Evolutionary conservation across 1,284 basidiomycete genomes (phyloP).

Genomic region (Ustilago xerochloae): DNA sequence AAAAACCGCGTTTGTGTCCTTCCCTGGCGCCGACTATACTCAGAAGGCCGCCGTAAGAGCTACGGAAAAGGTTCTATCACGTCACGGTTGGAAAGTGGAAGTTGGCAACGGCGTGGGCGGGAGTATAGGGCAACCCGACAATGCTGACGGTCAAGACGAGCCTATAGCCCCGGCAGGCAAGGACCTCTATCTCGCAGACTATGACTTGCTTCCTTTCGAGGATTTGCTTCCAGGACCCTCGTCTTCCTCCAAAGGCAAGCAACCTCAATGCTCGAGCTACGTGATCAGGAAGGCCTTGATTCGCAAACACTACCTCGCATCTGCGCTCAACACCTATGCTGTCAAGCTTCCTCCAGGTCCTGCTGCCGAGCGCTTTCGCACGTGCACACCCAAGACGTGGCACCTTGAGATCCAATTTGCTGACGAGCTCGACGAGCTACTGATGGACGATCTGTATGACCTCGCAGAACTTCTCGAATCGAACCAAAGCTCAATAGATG

Average conservation of each 20-base stretch:
- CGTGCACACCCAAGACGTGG: constrained; percentile 79
- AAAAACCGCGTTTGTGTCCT: constrained; percentile 48
- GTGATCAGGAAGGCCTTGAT: constrained; percentile 92
- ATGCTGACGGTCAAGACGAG: background rate
- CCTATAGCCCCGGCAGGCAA: constrained; percentile 12
- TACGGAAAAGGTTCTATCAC: constrained; percentile 32
- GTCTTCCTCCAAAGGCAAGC: constrained; percentile 17
- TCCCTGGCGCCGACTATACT: constrained; percentile 65
- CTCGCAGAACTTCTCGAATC: constrained; percentile 74
- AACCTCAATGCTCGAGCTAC: constrained; percentile 83
- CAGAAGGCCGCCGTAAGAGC: constrained; percentile 52
- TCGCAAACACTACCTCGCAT: constrained; percentile 90
- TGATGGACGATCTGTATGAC: constrained; percentile 92
- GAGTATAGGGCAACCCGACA: background rate
- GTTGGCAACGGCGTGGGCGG: constrained; percentile 13
- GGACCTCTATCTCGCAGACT: constrained; percentile 61
- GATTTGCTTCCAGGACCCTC: constrained; percentile 30
- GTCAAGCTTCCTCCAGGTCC: constrained; percentile 46
- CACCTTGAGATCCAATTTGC: constrained; percentile 88
- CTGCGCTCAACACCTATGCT: constrained; percentile 73
- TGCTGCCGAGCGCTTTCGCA: constrained; percentile 14
- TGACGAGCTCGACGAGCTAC: constrained; percentile 94
- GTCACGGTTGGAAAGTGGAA: constrained; percentile 47
- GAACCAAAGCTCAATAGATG: constrained; percentile 33
- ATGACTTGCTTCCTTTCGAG: constrained; percentile 65